phyloP scores from a whole-genome alignment of 2,329 filamentous ascomycete genomes.

The Alternaria brassicicola region DNA sequence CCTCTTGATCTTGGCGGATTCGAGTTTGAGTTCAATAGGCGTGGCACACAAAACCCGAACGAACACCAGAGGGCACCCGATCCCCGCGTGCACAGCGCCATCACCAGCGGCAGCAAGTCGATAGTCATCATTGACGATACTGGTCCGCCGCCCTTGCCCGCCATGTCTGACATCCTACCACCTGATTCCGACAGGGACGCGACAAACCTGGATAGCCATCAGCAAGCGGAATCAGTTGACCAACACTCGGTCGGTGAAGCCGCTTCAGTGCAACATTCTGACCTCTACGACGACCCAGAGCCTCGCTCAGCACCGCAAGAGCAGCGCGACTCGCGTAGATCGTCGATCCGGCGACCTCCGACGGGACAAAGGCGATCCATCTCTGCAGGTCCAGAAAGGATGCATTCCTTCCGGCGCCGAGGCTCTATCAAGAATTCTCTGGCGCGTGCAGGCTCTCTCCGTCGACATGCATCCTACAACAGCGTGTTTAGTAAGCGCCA shows the following conservation, averaged over 20 bases:
- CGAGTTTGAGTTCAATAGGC: slow-evolving; percentile 45
- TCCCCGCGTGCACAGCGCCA: slow-evolving; percentile 57
- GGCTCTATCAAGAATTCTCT: slow-evolving; percentile 40
- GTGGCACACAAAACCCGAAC: slow-evolving; percentile 19
- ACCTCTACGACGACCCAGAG: slow-evolving; percentile 26
- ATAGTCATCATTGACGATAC: slow-evolving; percentile 84
- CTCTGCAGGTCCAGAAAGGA: slow-evolving; percentile 39
- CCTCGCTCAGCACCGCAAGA: slow-evolving; percentile 18
- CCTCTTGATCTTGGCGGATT: slow-evolving; percentile 40
- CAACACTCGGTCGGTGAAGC: slow-evolving; percentile 19
- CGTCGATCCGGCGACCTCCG: slow-evolving; percentile 25
- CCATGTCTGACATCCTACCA: slow-evolving; percentile 60
- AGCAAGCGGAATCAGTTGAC: slow-evolving; percentile 27
- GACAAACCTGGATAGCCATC: slow-evolving; percentile 3
- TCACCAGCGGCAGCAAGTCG: slow-evolving; percentile 84
- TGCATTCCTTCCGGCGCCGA: slow-evolving; percentile 46
- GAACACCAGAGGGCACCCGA: slow-evolving; percentile 24
- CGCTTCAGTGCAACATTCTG: slow-evolving; percentile 21
- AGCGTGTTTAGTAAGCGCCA: slow-evolving; percentile 60
- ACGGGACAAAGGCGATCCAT: slow-evolving; percentile 34
- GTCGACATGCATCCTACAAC: slow-evolving; percentile 66
- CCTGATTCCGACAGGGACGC: slow-evolving; percentile 15
- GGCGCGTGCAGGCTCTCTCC: slow-evolving; percentile 50
- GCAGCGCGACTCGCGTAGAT: slow-evolving; percentile 26
- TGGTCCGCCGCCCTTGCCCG: slow-evolving; percentile 60